Evolutionary conservation across 2,329 filamentous ascomycete species (phyloP).

Genomic region (Colletotrichum tropicale): DNA sequence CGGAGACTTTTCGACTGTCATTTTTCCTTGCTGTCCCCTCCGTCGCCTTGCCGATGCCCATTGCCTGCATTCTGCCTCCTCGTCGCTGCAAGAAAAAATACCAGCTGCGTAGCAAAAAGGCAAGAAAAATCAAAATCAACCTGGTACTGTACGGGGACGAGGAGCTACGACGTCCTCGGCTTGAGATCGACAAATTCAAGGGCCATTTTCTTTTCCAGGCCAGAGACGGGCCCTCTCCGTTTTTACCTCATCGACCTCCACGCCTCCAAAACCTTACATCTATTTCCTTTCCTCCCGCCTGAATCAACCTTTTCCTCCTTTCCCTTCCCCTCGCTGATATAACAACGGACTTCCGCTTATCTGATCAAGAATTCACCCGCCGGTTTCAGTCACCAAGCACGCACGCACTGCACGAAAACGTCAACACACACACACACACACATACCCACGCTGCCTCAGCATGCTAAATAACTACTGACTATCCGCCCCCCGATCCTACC

Average conservation of each 20-base stretch:
- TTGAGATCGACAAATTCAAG: neutral
- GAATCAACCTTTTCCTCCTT: neutral
- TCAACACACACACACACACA: neutral
- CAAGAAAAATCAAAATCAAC: neutral
- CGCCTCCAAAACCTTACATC: neutral
- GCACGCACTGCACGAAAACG: neutral
- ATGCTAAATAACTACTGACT: slow-evolving; percentile 15
- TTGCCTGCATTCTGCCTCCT: neutral
- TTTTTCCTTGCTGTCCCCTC: neutral
- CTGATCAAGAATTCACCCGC: slow-evolving; percentile 14
- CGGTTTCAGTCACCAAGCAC: neutral
- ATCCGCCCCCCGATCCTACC: slow-evolving; percentile 5
- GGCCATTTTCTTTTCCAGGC: neutral
- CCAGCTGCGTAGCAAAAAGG: neutral
- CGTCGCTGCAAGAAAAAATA: neutral
- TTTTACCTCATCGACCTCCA: slow-evolving; percentile 7
- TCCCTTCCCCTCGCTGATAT: neutral
- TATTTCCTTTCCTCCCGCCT: neutral
- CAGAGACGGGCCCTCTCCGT: neutral
- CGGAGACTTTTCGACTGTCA: slow-evolving; percentile 1
- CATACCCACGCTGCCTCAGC: neutral
- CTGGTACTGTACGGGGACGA: neutral
- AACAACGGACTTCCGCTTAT: slow-evolving; percentile 4
- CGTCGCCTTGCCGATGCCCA: neutral
- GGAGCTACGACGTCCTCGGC: neutral